A percentile compares a stretch with the other conserved stretches of the same genome.
phyloP scores from a whole-genome alignment of 2,329 filamentous ascomycete species.

The Pyrenophora tritici-repentis region DNA sequence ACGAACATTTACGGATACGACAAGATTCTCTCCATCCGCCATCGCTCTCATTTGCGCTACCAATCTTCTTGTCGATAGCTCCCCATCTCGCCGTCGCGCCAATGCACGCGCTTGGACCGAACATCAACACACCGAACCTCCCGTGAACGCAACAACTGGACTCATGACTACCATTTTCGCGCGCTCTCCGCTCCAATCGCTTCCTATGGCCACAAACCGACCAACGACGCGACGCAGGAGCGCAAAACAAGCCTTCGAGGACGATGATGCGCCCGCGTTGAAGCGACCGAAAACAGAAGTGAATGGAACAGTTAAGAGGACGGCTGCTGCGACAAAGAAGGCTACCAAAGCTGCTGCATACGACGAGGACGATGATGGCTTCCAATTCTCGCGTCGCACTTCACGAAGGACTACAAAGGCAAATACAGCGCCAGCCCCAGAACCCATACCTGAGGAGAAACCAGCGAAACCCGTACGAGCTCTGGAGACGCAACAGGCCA shows the following conservation, averaged over 20 bases:
- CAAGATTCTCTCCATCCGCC: conserved; percentile 1
- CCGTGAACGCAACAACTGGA: conserved; percentile 33
- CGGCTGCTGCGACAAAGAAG: conserved; percentile 44
- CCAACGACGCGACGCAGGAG: conserved; percentile 53
- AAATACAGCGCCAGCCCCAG: conserved; percentile 32
- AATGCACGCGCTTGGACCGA: conserved; percentile 46
- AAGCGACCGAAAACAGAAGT: conserved; percentile 51
- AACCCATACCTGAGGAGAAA: conserved; percentile 38
- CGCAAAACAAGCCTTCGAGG: conserved; percentile 51
- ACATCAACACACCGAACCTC: conserved; percentile 25
- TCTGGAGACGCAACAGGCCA: conserved; percentile 14
- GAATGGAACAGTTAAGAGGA: conserved; percentile 45
- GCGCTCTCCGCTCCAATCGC: conserved; percentile 51
- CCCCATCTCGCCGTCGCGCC: conserved; percentile 29
- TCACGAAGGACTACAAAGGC: conserved; percentile 45
- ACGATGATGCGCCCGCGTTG: conserved; percentile 50
- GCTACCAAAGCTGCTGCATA: conserved; percentile 49
- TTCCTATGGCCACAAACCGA: conserved; percentile 55
- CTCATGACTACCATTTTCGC: conserved; percentile 45
- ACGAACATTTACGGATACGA: conserved; percentile 22
- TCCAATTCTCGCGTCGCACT: conserved; percentile 53
- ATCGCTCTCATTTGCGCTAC: conserved; percentile 8
- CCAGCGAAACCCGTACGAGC: conserved; percentile 28
- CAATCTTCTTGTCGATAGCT: conserved; percentile 8
- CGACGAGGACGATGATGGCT: conserved; percentile 55